Percentiles rank a stretch among this genome's conserved stretches.
Conservation (phyloP, 768 basidiomycete species). For the Amanita rimosa region DNA sequence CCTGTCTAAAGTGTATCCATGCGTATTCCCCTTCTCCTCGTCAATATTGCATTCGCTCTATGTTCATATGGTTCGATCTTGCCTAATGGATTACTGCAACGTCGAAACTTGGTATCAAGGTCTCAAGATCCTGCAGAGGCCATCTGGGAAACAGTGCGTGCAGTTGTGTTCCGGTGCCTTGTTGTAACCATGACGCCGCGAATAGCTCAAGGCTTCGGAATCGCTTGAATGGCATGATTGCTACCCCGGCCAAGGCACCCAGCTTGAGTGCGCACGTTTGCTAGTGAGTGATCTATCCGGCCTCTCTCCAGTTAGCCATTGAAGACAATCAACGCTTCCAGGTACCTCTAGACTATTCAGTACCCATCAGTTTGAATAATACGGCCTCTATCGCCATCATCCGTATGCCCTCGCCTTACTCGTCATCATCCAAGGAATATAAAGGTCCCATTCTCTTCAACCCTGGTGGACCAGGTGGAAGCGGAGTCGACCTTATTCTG, state of each 20-base stretch:
- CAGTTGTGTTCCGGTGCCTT: too few species aligned
- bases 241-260: too few species aligned
- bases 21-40: too few species aligned
- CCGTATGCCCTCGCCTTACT: constrained; percentile 24
- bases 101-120: too few species aligned
- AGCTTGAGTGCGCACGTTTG: too few species aligned
- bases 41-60: too few species aligned
- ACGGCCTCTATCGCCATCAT: constrained; percentile 25
- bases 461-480: constrained; percentile 30
- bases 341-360: constrained; percentile 34
- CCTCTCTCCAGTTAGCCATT: background rate
- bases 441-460: constrained; percentile 20
- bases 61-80: too few species aligned
- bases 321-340: constrained; percentile 11
- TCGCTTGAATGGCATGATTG: background rate
- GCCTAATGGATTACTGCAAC: too few species aligned
- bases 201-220: background rate
- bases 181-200: background rate
- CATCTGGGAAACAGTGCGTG: too few species aligned
- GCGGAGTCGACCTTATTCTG: constrained; percentile 11
- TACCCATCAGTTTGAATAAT: too few species aligned
- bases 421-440: constrained; percentile 17
- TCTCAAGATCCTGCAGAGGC: too few species aligned
- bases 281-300: background rate
- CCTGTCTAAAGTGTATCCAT: too few species aligned